Evolutionary conservation across 257 asterid species (phyloP), one percentile per base, ranked within the genome.

Genomic region (Salvia splendens): DNA sequence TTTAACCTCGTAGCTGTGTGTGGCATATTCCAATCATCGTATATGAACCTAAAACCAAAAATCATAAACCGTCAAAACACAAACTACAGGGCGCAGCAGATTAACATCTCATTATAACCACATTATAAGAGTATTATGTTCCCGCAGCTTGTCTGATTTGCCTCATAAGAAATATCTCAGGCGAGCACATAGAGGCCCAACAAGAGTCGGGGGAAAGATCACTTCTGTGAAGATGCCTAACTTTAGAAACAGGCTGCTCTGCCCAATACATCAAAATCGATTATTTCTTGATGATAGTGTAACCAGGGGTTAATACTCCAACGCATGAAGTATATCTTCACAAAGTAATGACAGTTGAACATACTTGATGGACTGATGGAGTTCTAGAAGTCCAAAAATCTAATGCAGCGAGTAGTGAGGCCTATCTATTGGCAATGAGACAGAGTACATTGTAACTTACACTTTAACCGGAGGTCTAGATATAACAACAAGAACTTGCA

Each of bases 391-490:
- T 49, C 47, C 20, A n/a, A 42, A 60, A 66, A n/a, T 45, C 4
- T 46, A 73, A 51, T 55, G 42, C 28, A 65, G 14, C 53, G 28
- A 67, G 43, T 45, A 17, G 50, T 14, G 6, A 12, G 17, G 28
- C 33, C 35, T 42, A 65, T 53, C 15, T 12, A 41, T 20, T 70
- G 47, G 16, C 32, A 45, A 38, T 16, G 67, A 62, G 61, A 36
- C 47, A 57, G 41, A 61, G 42, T 12, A 49, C 3, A 28, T 47
- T 46, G 28, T 16, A 47, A 73, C 96, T 89, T 76, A 93, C 98
- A 82, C 93, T 86, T 93, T 93, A 61, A 80, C 74, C 2, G 98
- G 97, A 0, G 98, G 98, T 32, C 97, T 90, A 63, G 98, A 90
- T 74, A 93, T 84, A 36, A 85, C 69, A 68, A 88, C 94, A 64